Evolutionary conservation across 441 rosid species (phyloP).

Genomic region (Francoa sonchifolia): DNA sequence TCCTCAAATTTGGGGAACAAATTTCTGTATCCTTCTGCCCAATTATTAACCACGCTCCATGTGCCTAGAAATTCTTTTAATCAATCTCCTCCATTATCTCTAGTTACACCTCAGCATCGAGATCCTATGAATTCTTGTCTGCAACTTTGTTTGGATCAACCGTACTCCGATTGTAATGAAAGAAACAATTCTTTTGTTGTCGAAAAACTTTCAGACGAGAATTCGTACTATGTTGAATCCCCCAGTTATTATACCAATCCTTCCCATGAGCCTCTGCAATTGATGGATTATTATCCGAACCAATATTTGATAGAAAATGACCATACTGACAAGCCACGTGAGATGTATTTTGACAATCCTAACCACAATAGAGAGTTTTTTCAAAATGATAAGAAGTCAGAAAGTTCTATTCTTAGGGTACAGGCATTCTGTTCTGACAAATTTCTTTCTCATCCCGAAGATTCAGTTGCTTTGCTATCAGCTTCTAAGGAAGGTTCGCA

Average conservation of each 20-base stretch:
- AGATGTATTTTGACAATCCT: slow-evolving; percentile 14
- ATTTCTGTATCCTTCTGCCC: no score
- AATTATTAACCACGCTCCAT: no score
- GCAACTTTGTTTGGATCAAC: no score
- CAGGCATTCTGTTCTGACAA: slow-evolving; percentile 27
- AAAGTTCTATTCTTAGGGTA: slow-evolving; percentile 23
- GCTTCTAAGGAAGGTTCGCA: slow-evolving; percentile 34
- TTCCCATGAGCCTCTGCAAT: no score
- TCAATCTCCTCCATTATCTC: no score
- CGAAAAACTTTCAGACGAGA: slow-evolving; percentile 26
- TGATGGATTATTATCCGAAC: slow-evolving; percentile 20
- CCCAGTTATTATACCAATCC: no score
- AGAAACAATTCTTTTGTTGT: slow-evolving; percentile 34
- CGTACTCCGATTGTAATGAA: slow-evolving; percentile 25
- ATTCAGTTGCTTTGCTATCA: slow-evolving; percentile 24
- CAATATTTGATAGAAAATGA: slow-evolving; percentile 22
- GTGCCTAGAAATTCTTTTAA: no score
- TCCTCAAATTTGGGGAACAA: slow-evolving; percentile 18
- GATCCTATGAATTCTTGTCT: no score
- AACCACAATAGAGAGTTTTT: slow-evolving; percentile 14
- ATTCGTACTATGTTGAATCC: no score
- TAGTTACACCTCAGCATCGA: slow-evolving; percentile 19
- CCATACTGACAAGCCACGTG: slow-evolving; percentile 19
- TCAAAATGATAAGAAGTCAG: no score
- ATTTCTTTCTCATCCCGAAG: slow-evolving; percentile 20